A percentile compares a stretch with the other conserved stretches of the same genome.
phyloP scores from a whole-genome alignment of 1,284 basidiomycete species.

The Trichosporon asahii region DNA sequence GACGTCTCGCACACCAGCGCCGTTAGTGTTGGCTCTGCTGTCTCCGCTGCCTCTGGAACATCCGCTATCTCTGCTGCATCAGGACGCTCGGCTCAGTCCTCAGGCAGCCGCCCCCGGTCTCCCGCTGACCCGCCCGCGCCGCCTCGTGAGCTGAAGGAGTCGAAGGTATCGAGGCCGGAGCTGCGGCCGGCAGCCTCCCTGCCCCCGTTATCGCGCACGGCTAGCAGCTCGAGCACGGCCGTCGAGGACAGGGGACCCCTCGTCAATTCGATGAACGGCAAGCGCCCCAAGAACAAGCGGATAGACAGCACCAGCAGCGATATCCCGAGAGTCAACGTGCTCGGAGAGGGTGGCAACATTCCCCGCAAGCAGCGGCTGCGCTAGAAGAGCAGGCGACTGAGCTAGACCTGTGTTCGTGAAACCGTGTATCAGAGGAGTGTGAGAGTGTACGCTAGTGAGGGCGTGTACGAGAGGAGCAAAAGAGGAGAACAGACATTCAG shows the following conservation, averaged over 20 bases:
- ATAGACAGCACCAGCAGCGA: constrained; percentile 8
- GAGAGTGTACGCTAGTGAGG: not conserved
- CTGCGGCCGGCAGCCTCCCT: not conserved
- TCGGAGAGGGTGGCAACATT: constrained; percentile 30
- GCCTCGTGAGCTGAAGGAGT: not conserved
- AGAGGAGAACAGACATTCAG: not conserved
- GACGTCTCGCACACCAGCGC: not conserved
- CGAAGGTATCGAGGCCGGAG: not conserved
- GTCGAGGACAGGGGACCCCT: not conserved
- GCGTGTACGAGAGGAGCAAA: not conserved
- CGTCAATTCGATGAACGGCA: constrained; percentile 3
- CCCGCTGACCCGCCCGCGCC: not conserved
- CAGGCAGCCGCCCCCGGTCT: not conserved
- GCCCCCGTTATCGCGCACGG: not conserved
- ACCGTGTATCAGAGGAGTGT: not conserved
- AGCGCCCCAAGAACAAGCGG: constrained; percentile 1
- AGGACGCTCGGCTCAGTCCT: not conserved
- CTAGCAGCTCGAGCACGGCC: not conserved
- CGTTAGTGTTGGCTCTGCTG: not conserved
- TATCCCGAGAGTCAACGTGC: constrained; percentile 21
- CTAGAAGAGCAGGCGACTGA: not conserved
- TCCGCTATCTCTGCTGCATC: not conserved
- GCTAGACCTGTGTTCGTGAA: too few species aligned
- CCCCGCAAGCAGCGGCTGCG: constrained; percentile 19
- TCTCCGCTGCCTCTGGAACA: not conserved